Evolutionary conservation across 352 stramenopile species (phyloP).

Genomic region (Globisporangium abappressorium): DNA sequence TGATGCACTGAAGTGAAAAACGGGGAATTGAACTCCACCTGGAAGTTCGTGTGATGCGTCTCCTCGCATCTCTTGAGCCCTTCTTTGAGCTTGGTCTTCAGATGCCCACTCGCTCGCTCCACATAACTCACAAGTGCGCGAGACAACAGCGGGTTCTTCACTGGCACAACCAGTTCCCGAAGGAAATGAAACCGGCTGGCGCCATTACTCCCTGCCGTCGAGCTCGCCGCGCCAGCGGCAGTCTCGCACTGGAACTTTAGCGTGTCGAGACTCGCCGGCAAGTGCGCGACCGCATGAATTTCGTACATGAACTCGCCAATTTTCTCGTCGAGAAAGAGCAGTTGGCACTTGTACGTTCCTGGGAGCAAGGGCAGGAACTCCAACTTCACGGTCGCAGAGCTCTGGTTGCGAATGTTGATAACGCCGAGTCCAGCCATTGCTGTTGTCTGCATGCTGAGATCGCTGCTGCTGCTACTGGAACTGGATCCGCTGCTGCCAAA

Average conservation of each 20-base stretch:
- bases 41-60: slow-evolving; percentile 56
- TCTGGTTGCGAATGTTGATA: slow-evolving; percentile 49
- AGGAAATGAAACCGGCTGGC: slow-evolving; percentile 46
- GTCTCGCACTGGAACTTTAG: slow-evolving; percentile 82
- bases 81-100: slow-evolving; percentile 77
- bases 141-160: slow-evolving; percentile 77
- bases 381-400: slow-evolving; percentile 68
- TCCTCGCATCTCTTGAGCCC: slow-evolving; percentile 78
- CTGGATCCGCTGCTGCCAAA: slow-evolving; percentile 29
- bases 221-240: slow-evolving; percentile 8
- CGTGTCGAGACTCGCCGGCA: slow-evolving; percentile 73
- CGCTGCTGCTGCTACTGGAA: slow-evolving; percentile 6
- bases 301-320: slow-evolving; percentile 95
- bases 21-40: slow-evolving; percentile 84
- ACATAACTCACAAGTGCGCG: slow-evolving; percentile 65
- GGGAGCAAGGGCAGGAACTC: slow-evolving; percentile 88
- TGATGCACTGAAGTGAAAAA: slow-evolving; percentile 71
- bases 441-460: slow-evolving; percentile 12
- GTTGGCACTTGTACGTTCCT: slow-evolving; percentile 86
- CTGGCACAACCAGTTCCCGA: slow-evolving; percentile 72
- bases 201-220: slow-evolving; percentile 1
- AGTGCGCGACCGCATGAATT: slow-evolving; percentile 72
- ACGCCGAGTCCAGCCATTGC: slow-evolving; percentile 20
- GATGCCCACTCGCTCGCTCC: slow-evolving; percentile 62
- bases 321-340: slow-evolving; percentile 91